Evolutionary conservation across 2,329 filamentous ascomycete genomes (phyloP).

Genomic region (Trichophaea hybrida): DNA sequence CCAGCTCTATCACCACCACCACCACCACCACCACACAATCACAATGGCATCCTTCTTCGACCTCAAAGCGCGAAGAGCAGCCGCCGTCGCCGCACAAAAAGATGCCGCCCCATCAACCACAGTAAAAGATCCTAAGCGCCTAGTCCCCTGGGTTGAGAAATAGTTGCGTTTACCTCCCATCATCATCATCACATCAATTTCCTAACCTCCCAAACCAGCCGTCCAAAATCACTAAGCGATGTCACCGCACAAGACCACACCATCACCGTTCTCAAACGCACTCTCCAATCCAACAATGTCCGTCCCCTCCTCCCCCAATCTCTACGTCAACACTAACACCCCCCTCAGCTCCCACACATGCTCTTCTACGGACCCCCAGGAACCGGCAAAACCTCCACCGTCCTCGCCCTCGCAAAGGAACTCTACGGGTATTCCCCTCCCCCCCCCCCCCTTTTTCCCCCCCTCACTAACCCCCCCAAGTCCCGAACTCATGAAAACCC

Average conservation of each 20-base stretch:
- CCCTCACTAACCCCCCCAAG: too few species aligned
- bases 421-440: constrained; percentile 48
- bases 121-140: constrained; percentile 40
- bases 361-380: constrained; percentile 97
- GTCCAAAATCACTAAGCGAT: constrained; percentile 84
- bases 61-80: constrained; percentile 75
- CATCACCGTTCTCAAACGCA: constrained; percentile 78
- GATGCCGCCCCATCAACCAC: constrained; percentile 49
- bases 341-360: constrained; percentile 73
- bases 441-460: neutral
- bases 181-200: constrained; percentile 9
- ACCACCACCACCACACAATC: neutral
- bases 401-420: constrained; percentile 91
- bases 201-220: constrained; percentile 41
- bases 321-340: neutral
- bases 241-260: constrained; percentile 97
- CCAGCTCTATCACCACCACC: neutral
- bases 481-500: constrained; percentile 77
- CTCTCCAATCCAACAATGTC: constrained; percentile 85
- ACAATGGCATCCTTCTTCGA: constrained; percentile 87
- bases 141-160: constrained; percentile 88
- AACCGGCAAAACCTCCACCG: constrained; percentile 94
- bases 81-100: constrained; percentile 55
- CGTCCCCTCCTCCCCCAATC: constrained; percentile 23
- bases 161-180: constrained; percentile 47